These are phyloP conservation scores for Coemansia sp. DNA, from an alignment of 192 early-diverging fungal species.

Conservation along the genomic window DNA sequence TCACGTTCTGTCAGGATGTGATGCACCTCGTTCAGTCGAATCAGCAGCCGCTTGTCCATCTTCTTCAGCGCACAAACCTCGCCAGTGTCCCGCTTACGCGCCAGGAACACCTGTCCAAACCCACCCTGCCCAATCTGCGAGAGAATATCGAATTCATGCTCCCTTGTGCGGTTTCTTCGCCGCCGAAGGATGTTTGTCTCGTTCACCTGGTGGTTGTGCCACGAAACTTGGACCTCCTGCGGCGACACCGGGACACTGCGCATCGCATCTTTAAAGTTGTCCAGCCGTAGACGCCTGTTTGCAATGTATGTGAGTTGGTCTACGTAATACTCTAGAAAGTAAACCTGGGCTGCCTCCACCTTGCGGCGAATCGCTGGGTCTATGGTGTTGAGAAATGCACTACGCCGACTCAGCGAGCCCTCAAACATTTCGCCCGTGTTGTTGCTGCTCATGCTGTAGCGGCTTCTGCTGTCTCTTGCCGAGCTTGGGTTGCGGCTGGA, in stretches of 20 bases:
- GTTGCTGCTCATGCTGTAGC: conserved; percentile 26
- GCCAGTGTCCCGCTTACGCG: conserved; percentile 66
- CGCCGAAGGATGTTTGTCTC: conserved; percentile 65
- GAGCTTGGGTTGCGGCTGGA: conserved; percentile 9
- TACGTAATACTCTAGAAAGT: conserved; percentile 83
- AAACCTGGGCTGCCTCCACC: conserved; percentile 54
- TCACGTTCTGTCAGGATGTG: conserved; percentile 78
- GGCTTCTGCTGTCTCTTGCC: conserved; percentile 21
- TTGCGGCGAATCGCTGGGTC: conserved; percentile 51
- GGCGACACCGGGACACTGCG: conserved; percentile 41
- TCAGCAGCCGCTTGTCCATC: conserved; percentile 70
- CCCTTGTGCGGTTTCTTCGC: conserved; percentile 65
- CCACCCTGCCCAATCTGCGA: conserved; percentile 79
- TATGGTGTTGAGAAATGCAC: conserved; percentile 49
- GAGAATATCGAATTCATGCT: conserved; percentile 68
- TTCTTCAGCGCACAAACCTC: conserved; percentile 76
- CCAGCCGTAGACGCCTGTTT: conserved; percentile 60
- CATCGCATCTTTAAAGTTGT: conserved; percentile 57
- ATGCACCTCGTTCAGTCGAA: conserved; percentile 66
- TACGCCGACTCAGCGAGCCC: conserved; percentile 43
- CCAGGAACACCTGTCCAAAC: conserved; percentile 77
- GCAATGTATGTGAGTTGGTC: conserved; percentile 79
- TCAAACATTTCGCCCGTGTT: conserved; percentile 18
- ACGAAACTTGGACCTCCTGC: conserved; percentile 44
- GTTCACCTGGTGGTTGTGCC: conserved; percentile 40